phyloP scores from a whole-genome alignment of 1,284 basidiomycete species.

The Meripilus lineatus region DNA sequence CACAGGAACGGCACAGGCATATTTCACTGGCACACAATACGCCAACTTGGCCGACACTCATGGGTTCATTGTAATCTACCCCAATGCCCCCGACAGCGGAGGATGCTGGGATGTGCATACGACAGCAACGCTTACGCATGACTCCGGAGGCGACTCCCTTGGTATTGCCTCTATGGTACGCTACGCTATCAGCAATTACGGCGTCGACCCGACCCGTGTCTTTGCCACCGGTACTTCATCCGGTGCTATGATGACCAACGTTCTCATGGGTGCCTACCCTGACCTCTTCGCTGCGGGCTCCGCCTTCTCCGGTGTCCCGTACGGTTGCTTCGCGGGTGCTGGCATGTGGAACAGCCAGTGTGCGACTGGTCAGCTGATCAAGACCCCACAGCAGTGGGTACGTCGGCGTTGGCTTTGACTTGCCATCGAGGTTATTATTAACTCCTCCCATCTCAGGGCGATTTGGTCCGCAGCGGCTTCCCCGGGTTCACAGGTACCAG shows the following conservation, averaged over 20 bases:
- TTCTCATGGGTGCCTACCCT: constrained; percentile 49
- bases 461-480: constrained; percentile 38
- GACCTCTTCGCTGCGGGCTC: constrained; percentile 47
- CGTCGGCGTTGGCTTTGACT: constrained; percentile 12
- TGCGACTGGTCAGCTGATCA: constrained; percentile 37
- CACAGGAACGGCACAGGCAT: constrained; percentile 45
- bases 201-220: constrained; percentile 40
- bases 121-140: constrained; percentile 45
- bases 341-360: constrained; percentile 46
- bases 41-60: constrained; percentile 41
- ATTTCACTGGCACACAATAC: constrained; percentile 44
- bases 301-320: constrained; percentile 49
- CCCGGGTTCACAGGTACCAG: constrained; percentile 48
- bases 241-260: constrained; percentile 61
- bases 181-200: constrained; percentile 45
- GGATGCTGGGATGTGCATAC: constrained; percentile 52
- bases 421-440: neutral
- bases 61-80: constrained; percentile 44
- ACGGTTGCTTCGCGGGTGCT: constrained; percentile 46
- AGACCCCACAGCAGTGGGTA: constrained; percentile 47
- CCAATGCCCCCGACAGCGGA: constrained; percentile 38
- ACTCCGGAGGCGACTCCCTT: constrained; percentile 49
- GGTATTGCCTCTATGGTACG: constrained; percentile 44
- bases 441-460: constrained; percentile 29
- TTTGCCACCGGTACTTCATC: constrained; percentile 49